Percentiles rank a stretch among this genome's conserved stretches.
Conservation (phyloP, 139 green algal species). For the Gonium pectorale region DNA sequence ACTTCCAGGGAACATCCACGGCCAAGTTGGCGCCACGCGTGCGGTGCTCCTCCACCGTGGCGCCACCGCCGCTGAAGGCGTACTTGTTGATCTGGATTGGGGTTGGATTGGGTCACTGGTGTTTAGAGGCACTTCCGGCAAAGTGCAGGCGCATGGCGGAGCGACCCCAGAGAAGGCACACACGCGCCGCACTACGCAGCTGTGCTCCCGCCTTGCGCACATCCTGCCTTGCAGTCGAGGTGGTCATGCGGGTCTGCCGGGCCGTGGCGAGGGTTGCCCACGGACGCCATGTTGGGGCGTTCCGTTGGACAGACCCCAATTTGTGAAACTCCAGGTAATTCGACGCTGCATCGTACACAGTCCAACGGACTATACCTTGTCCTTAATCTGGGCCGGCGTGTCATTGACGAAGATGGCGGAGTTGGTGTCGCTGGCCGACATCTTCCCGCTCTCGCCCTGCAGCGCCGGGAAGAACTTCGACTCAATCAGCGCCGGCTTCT, state of each 20-base stretch:
- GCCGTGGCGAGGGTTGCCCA: no score
- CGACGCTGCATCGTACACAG: no score
- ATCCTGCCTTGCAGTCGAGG: no score
- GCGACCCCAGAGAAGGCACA: no score
- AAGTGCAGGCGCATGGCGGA: no score
- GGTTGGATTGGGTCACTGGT: no score
- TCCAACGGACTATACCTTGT: no score
- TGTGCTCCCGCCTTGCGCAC: no score
- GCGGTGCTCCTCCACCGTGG: slow-evolving; percentile 93
- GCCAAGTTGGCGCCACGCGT: slow-evolving; percentile 91
- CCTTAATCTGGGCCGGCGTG: slow-evolving; percentile 88
- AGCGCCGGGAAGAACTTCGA: slow-evolving; percentile 95
- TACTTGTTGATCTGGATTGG: slow-evolving; percentile 94
- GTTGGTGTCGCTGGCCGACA: slow-evolving; percentile 91
- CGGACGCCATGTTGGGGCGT: no score
- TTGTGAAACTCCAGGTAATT: background rate
- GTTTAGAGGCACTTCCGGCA: no score
- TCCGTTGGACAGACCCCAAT: background rate
- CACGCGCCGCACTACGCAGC: no score
- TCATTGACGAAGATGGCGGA: slow-evolving; percentile 96
- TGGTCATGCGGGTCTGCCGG: no score
- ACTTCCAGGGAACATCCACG: slow-evolving; percentile 97
- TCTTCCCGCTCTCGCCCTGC: slow-evolving; percentile 99
- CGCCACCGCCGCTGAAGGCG: slow-evolving; percentile 93
- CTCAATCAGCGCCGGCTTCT: slow-evolving; percentile 95